phyloP scores from a whole-genome alignment of 768 basidiomycete species.

The Mycena sanguinolenta region DNA sequence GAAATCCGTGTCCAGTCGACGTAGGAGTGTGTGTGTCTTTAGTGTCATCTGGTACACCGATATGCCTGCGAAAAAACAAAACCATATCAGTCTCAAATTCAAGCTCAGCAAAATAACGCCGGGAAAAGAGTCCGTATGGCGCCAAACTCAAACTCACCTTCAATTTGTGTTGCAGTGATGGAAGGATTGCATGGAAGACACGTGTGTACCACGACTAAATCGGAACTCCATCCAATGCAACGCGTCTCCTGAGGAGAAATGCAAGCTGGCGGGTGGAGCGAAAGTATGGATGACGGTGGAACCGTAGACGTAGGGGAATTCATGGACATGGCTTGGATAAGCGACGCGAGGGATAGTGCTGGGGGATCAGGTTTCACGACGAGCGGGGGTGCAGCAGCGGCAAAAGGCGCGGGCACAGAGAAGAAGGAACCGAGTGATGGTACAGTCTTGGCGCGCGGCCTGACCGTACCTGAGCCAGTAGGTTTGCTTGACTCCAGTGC shows the following conservation, averaged over 20 bases:
- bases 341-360: slow-evolving; percentile 49
- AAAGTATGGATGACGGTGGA: slow-evolving; percentile 40
- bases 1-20: slow-evolving; percentile 85
- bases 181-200: slow-evolving; percentile 73
- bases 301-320: slow-evolving; percentile 49
- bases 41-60: slow-evolving; percentile 81
- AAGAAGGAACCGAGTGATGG: slow-evolving; percentile 45
- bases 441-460: slow-evolving; percentile 57
- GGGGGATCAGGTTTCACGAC: slow-evolving; percentile 40
- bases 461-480: slow-evolving; percentile 41
- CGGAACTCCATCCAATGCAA: slow-evolving; percentile 46
- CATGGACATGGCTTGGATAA: slow-evolving; percentile 58
- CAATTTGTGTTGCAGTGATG: slow-evolving; percentile 76
- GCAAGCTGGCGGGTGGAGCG: slow-evolving; percentile 46
- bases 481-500: slow-evolving; percentile 46
- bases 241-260: slow-evolving; percentile 58
- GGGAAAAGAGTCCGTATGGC: not conserved
- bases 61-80: slow-evolving; percentile 61
- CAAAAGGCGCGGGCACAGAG: slow-evolving; percentile 33
- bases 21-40: slow-evolving; percentile 67
- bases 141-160: slow-evolving; percentile 68
- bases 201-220: slow-evolving; percentile 71
- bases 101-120: slow-evolving; percentile 9
- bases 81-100: slow-evolving; percentile 13
- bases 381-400: slow-evolving; percentile 38